These are phyloP conservation scores for Xylariales sp. DNA, from an alignment of 2,329 filamentous ascomycete species.

Conservation along the genomic window DNA sequence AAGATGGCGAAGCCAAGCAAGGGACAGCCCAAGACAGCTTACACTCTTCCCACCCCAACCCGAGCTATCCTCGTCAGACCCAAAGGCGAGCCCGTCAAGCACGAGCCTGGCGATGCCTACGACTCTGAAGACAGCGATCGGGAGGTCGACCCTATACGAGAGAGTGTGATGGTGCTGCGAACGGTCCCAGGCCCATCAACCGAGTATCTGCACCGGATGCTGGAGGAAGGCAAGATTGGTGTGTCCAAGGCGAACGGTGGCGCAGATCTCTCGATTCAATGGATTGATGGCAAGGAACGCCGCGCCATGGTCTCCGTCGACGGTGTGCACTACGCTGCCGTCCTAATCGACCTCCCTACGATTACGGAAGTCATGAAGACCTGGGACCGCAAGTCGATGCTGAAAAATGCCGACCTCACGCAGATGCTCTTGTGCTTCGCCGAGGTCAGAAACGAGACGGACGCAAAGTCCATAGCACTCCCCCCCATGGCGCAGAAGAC, in stretches of 20 bases:
- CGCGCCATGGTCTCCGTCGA: conserved; percentile 69
- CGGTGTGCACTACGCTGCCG: conserved; percentile 68
- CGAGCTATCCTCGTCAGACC: conserved; percentile 52
- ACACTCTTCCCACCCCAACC: conserved; percentile 30
- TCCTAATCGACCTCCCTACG: conserved; percentile 78
- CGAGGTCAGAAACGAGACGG: conserved; percentile 59
- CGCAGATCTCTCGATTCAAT: conserved; percentile 75
- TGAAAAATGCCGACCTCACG: conserved; percentile 83
- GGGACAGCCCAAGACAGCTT: conserved; percentile 22
- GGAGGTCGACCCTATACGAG: conserved; percentile 80
- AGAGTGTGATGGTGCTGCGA: conserved; percentile 84
- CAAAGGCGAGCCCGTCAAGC: conserved; percentile 62
- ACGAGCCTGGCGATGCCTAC: conserved; percentile 82
- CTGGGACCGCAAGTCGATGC: conserved; percentile 82
- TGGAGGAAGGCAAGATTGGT: conserved; percentile 75
- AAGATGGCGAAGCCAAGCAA: conserved; percentile 40
- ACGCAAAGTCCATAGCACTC: conserved; percentile 61
- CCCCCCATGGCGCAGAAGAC: conserved; percentile 63
- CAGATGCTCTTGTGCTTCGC: conserved; percentile 84
- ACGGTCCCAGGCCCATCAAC: conserved; percentile 84
- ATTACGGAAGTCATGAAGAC: conserved; percentile 90
- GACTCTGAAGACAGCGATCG: conserved; percentile 93
- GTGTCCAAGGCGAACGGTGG: conserved; percentile 58
- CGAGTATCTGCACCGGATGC: conserved; percentile 72
- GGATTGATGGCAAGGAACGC: conserved; percentile 68